phyloP scores from a whole-genome alignment of 805 yeast genomes.

The Phaffomyces opuntiae region DNA sequence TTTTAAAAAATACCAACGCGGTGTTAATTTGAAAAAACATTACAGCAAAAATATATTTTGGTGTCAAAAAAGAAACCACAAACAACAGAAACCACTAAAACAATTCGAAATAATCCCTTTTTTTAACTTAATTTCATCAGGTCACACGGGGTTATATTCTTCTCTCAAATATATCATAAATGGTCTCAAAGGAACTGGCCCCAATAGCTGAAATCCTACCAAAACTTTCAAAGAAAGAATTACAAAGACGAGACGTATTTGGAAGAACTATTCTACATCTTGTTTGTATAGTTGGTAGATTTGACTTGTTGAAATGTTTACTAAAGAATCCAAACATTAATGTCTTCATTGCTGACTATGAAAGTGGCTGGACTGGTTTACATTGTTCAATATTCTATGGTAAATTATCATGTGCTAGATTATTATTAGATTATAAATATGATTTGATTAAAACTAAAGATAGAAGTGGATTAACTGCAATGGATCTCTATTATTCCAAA shows the following conservation, averaged over 20 bases:
- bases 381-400: conserved; percentile 63
- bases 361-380: conserved; percentile 76
- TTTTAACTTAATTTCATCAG: too few relatives aligned
- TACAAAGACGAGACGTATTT: conserved; percentile 53
- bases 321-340: conserved; percentile 42
- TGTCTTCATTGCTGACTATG: conserved; percentile 47
- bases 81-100: too few relatives aligned
- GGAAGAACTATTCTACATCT: conserved; percentile 64
- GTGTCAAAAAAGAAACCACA: too few relatives aligned
- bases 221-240: conserved; percentile 29
- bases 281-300: conserved; percentile 42
- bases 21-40: too few relatives aligned
- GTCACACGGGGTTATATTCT: too few relatives aligned
- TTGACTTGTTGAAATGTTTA: conserved; percentile 38
- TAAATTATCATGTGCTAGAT: conserved; percentile 46
- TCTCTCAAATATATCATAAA: too few relatives aligned
- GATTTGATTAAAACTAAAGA: conserved; percentile 52
- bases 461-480: conserved; percentile 63
- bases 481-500: conserved; percentile 42
- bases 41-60: too few relatives aligned
- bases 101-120: too few relatives aligned
- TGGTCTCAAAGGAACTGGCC: neutral
- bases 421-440: conserved; percentile 28
- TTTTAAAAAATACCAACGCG: too few relatives aligned
- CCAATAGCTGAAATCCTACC: conserved; percentile 12